Percentiles rank a stretch among this genome's conserved stretches.
phyloP scores from a whole-genome alignment of 495 filamentous ascomycete species.

The Choiromyces venosus region DNA sequence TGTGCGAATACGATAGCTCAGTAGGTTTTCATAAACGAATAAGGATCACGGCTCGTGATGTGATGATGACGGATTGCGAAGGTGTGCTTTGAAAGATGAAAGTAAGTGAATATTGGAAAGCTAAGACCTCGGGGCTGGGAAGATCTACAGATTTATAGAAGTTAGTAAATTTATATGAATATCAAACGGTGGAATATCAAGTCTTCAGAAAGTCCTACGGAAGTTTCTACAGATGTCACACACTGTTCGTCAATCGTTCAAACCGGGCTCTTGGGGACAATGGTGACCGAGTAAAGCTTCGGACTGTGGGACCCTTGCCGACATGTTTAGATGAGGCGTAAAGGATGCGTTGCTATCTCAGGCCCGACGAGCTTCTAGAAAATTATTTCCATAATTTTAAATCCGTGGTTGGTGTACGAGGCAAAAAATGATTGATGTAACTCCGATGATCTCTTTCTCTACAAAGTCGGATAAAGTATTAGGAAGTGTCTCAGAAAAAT shows the following conservation, averaged over 20 bases:
- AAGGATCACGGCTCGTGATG: not conserved
- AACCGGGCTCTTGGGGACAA: not conserved
- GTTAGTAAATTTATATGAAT: not conserved
- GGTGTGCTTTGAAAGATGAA: not conserved
- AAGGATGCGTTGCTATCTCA: not conserved
- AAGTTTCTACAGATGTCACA: not conserved
- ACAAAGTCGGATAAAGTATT: not conserved
- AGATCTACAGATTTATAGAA: not conserved
- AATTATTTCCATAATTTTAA: not conserved
- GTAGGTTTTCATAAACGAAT: not conserved
- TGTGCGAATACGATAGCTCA: not conserved
- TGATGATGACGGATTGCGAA: not conserved
- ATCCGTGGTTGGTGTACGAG: not conserved
- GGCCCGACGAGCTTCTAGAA: not conserved
- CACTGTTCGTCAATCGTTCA: not conserved
- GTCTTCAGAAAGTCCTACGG: not conserved
- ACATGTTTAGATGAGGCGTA: not conserved
- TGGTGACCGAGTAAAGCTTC: conserved; percentile 5
- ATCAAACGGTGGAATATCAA: not conserved
- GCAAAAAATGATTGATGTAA: not conserved
- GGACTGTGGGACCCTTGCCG: not conserved
- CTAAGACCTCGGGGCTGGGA: not conserved
- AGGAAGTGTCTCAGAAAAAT: not conserved
- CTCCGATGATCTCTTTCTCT: not conserved
- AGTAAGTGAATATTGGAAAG: not conserved